Evolutionary conservation across 2,329 filamentous ascomycete genomes (phyloP), one percentile per base, ranked within the genome.

Genomic region (Gliomastix tumulicola): DNA sequence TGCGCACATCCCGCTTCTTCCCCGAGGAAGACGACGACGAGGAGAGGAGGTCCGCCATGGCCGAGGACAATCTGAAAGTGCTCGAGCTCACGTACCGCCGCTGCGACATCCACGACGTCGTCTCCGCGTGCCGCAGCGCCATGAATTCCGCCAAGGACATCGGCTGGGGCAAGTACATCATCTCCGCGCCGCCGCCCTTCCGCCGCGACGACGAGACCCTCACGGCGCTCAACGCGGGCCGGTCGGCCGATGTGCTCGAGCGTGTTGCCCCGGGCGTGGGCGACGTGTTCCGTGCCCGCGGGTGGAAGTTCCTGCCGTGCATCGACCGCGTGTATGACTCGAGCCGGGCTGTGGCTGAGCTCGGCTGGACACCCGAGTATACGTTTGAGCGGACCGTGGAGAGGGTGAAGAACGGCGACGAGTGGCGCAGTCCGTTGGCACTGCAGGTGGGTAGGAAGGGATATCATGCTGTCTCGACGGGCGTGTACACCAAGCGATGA

Each of bases 1-100:
- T 72, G 8, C 60, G 67, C n/a, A 63, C 62, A 4, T 64, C 59
- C 34, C 62, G 68, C 34, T 71, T 72, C 56, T 71, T 70, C 41
- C 65, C 65, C 0, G 66, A 70, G 44, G 53, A 54, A 15, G 66
- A 70, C 34, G 66, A 70, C 39, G 65, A 69, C 36, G 59, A 59
- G 6, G 56, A 58, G 19, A 50, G 65, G 2, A 54, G 64, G 18
- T 44, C 42, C 8, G 44, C 50, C 3, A 50, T 66, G 37, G 47
- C 39, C 4, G 62, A 60, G 21, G 63, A 60, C n/a, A 70, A 69
- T 41, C 54, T 69, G 30, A 69, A 70, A 43, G 60, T 69, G 7
- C 48, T 67, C n/a, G 67, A 70, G 47, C 50, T 70, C 36, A 57
- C 66, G 0, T 66, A 69, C 34, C 59, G 66, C 5, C 50, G 67